These are phyloP conservation scores for Dissophora globulifera DNA, from an alignment of 192 early-diverging fungal species.

Conservation along the genomic window DNA sequence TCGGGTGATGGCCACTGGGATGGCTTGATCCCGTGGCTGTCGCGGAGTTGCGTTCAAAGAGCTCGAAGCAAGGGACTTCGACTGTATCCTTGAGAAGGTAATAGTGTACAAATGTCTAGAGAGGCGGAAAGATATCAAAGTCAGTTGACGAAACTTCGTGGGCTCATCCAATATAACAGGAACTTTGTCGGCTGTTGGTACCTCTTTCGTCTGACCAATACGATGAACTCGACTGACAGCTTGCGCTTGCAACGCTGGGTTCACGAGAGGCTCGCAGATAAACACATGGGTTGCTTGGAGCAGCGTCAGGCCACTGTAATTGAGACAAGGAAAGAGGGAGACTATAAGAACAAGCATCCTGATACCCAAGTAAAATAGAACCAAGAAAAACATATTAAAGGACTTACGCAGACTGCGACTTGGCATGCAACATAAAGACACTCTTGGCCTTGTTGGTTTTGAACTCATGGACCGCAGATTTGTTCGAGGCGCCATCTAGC, in stretches of 20 bases:
- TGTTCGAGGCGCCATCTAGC: conserved; percentile 19
- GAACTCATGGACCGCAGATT: conserved; percentile 41
- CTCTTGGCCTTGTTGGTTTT: conserved; percentile 26
- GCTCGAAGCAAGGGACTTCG: conserved; percentile 9
- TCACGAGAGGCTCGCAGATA: conserved; percentile 57
- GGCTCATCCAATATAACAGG: no score
- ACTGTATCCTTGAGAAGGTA: neutral
- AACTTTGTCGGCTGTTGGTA: no score
- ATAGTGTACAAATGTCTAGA: neutral
- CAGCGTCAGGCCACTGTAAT: conserved; percentile 52
- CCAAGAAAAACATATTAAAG: neutral
- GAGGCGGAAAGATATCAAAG: neutral
- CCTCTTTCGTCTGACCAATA: conserved; percentile 57
- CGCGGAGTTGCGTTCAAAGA: conserved; percentile 3
- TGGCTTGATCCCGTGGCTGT: neutral
- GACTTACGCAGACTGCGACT: conserved; percentile 55
- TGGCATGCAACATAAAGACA: conserved; percentile 55
- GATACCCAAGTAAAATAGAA: neutral
- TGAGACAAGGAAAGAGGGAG: no score
- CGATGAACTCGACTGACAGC: conserved; percentile 59
- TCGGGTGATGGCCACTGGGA: no score
- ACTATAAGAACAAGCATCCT: no score
- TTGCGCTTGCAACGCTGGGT: conserved; percentile 52
- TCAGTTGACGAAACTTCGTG: no score
- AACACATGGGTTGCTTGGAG: conserved; percentile 51